These are phyloP conservation scores for Teratosphaeria destructans DNA, from an alignment of 2,329 filamentous ascomycete species.

Conservation along the genomic window DNA sequence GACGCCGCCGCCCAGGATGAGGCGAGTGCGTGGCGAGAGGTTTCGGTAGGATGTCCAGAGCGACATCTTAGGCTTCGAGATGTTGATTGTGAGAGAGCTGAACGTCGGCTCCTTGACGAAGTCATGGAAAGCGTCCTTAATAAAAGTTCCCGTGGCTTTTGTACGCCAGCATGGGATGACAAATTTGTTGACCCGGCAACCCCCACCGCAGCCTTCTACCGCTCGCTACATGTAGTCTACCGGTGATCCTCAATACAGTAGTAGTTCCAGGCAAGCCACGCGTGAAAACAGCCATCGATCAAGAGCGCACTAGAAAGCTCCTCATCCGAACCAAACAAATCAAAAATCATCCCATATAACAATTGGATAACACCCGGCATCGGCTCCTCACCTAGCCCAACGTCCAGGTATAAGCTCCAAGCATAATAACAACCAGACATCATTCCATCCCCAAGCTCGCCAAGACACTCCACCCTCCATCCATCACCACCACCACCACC, in stretches of 20 bases:
- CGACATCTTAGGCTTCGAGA: neutral
- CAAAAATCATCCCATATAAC: neutral
- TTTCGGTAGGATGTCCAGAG: constrained; percentile 46
- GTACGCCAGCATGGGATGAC: neutral
- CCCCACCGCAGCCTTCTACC: neutral
- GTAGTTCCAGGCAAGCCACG: no score
- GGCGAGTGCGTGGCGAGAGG: constrained; percentile 59
- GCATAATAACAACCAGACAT: neutral
- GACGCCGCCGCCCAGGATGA: constrained; percentile 61
- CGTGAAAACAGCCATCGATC: neutral
- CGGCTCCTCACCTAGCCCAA: neutral
- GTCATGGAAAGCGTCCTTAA: neutral
- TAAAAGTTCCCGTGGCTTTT: neutral
- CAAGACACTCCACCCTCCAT: neutral
- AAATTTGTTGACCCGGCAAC: neutral
- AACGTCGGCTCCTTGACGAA: neutral
- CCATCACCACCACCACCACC: no score
- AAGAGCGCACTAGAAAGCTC: neutral
- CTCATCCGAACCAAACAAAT: neutral
- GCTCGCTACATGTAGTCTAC: no score
- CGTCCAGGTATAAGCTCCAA: neutral
- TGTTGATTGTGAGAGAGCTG: neutral
- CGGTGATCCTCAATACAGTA: no score
- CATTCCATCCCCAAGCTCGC: neutral
- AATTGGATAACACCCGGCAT: neutral